Base-by-base conservation (phyloP, 768 basidiomycete genomes). In the Lactarius deliciosus region DNA sequence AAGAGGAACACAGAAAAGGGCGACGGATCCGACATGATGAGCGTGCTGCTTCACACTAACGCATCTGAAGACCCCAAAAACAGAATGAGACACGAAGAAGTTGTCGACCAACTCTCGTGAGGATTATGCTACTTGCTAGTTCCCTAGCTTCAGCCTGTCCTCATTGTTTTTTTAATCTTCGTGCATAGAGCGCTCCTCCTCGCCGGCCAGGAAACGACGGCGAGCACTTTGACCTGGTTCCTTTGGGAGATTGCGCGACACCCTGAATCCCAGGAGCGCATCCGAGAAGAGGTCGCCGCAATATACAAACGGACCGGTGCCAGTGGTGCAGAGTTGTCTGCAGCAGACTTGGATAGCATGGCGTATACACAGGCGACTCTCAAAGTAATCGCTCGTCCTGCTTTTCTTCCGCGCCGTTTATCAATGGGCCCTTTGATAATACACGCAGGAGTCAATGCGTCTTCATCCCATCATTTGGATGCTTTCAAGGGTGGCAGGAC, bases 161-260 rank as follows among this genome's bases (percentile, higher is more conserved):
- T 41, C 7, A 3, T 15, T 28, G 8, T 15, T 53, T 22, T 50
- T 25, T 16, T 13, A 30, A 41, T 9, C 18, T 25, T 28, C 8
- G 9, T 18, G 15, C 36, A 20, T 43, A 72, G 72, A 16, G 55
- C 69, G 13, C 54, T 72, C 43, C 36, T 72, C 2, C 59, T 73
- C 2, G 72, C 72, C 9, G 72, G 72, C 15, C 71, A 72, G 40
- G 71, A 72, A n/a, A 72, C 72, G 7, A 70, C 72, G 11, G 69
- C 71, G n/a, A 57, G 38, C 16, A 63, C 60, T 5, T 47, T 72
- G 16, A 40, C 34, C 5, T 69, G 69, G 64, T 63, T 70, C 30
- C 43, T 73, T 13, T 69, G 64, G 68, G 69, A 73, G 57, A 65
- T 73, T 5, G 63, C 71, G 1, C 65, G 50, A 56, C 47, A 72